Conservation (phyloP, 2,329 filamentous ascomycete genomes). For the Bisporella sp. region DNA sequence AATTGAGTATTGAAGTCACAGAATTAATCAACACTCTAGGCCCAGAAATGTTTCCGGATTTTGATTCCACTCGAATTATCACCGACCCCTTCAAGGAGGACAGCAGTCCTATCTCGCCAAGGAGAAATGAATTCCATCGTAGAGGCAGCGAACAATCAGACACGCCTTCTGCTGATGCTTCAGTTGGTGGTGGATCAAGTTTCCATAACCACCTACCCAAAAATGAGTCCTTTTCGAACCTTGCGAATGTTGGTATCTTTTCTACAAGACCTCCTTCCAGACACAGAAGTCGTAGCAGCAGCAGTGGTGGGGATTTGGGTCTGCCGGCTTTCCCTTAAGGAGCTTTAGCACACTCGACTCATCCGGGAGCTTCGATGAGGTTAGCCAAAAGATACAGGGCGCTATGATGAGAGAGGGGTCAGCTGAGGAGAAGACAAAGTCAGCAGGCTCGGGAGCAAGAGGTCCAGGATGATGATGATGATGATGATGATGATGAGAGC, state of each 20-base stretch:
- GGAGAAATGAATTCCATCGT: conserved; percentile 22
- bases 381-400: conserved; percentile 74
- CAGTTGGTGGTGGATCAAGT: conserved; percentile 22
- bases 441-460: conserved; percentile 34
- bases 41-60: conserved; percentile 96
- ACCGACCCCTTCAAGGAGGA: conserved; percentile 40
- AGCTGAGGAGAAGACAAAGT: conserved; percentile 40
- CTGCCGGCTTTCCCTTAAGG: conserved; percentile 57
- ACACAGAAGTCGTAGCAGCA: conserved; percentile 63
- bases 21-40: conserved; percentile 91
- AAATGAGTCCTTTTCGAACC: conserved; percentile 91
- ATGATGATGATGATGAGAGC: conserved; percentile 2
- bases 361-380: conserved; percentile 70
- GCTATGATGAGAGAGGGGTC: conserved; percentile 77
- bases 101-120: conserved; percentile 18
- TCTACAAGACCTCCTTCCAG: conserved; percentile 80
- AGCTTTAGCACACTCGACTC: conserved; percentile 63
- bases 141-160: conserved; percentile 45
- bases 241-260: conserved; percentile 83
- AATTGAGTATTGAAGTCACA: conserved; percentile 76
- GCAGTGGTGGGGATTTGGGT: conserved; percentile 57
- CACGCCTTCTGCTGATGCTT: conserved; percentile 15
- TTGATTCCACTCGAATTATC: conserved; percentile 68
- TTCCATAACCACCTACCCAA: conserved; percentile 48
- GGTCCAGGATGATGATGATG: conserved; percentile 32